Conservation (phyloP, 1,139 yeast genomes). For the Yamadazyma sp. region DNA sequence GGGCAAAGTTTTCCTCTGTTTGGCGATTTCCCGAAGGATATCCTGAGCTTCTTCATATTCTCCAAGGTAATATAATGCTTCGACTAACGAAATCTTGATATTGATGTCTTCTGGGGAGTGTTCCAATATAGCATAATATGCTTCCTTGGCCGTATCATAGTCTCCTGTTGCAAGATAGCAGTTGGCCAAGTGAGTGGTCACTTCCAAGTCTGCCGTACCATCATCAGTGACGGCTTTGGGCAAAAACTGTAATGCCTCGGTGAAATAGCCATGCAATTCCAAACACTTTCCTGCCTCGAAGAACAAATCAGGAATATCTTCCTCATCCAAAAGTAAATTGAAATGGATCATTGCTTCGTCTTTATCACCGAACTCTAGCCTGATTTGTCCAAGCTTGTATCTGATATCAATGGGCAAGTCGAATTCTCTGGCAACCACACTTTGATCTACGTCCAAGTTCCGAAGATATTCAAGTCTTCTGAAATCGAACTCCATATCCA, state of each 20-base stretch:
- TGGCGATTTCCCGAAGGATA: slow-evolving; percentile 52
- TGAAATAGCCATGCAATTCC: slow-evolving; percentile 64
- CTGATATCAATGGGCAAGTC: slow-evolving; percentile 83
- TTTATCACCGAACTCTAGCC: slow-evolving; percentile 63
- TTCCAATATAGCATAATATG: slow-evolving; percentile 57
- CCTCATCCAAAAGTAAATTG: slow-evolving; percentile 55
- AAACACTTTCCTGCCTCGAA: slow-evolving; percentile 75
- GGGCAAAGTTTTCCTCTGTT: slow-evolving; percentile 13
- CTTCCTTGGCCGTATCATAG: slow-evolving; percentile 64
- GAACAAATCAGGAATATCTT: slow-evolving; percentile 69
- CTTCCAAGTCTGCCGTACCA: slow-evolving; percentile 36
- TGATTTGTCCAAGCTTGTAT: slow-evolving; percentile 70
- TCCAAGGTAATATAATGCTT: slow-evolving; percentile 72
- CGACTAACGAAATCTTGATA: slow-evolving; percentile 75
- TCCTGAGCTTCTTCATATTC: slow-evolving; percentile 61
- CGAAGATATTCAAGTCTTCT: slow-evolving; percentile 48
- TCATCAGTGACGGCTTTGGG: slow-evolving; percentile 49
- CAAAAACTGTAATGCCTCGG: slow-evolving; percentile 71
- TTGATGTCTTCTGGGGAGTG: slow-evolving; percentile 68
- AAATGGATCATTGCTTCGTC: slow-evolving; percentile 72
- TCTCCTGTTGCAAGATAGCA: slow-evolving; percentile 77
- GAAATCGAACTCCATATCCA: slow-evolving; percentile 58
- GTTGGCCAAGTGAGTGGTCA: slow-evolving; percentile 67
- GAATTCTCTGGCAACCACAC: slow-evolving; percentile 27
- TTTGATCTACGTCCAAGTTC: slow-evolving; percentile 7